Base-by-base conservation (phyloP, 208 protist genomes). In the Leishmania martiniquensis region DNA sequence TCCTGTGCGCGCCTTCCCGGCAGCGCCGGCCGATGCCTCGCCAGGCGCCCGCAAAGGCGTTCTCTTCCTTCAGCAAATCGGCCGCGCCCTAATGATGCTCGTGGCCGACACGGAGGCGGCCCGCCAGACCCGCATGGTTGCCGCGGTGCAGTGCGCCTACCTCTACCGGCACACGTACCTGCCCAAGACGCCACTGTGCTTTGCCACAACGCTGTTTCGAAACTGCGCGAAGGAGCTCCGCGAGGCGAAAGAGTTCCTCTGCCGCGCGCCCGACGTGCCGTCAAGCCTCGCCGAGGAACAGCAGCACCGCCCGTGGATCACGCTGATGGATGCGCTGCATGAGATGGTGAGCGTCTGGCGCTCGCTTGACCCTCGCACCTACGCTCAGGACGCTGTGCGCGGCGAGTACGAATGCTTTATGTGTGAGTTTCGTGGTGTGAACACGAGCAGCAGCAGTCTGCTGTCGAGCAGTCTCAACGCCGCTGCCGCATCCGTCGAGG, bases 81-180 rank as follows among this genome's bases (percentile, higher is more conserved):
- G 87, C 6, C 86, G 80, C 6, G 55, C 76, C 3, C 81, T 96
- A 55, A 81, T 96, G 81, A 44, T 88, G 52, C 79, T 96, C 15
- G 76, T 96, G 34, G 84, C 85, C 12, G 81, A 95, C 75, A 80
- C 77, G 12, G 72, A 69, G 7, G 85, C 88, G 42, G 78, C 86
- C 37, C 79, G 83, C 25, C 86, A 91, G 70, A 69, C 89, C 2
- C 90, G 90, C 60, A 87, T 85, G 13, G 90, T 95, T 5, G 90
- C 88, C 5, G 90, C 90, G 22, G 81, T 90, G 39, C 76, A 91
- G 55, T 89, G 87, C 72, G 93, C 83, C 17, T 93, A 96, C 80
- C 70, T 92, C 37, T 96, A 95, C 80, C 86, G 90, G 78, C 95
- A 88, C 76, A 78, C 75, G 44, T 96, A 96, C 84, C 72, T 96